Evolutionary conservation across 768 basidiomycete species (phyloP).

Genomic region (Phylloporus sp.): DNA sequence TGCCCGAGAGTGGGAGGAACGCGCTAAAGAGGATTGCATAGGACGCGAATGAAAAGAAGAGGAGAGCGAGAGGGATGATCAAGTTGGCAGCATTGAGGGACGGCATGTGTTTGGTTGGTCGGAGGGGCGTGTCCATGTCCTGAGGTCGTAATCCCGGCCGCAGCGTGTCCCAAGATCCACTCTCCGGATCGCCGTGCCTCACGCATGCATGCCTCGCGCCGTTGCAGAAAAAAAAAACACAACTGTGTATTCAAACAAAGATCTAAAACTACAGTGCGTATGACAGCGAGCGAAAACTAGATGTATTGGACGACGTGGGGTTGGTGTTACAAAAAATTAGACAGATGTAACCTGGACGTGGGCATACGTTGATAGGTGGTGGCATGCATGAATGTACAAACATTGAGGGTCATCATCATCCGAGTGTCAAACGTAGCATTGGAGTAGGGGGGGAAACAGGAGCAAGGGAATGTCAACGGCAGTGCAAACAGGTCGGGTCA

Average conservation of each 20-base stretch:
- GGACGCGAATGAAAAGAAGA: constrained; percentile 53
- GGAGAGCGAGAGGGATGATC: constrained; percentile 40
- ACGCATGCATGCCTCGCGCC: no score
- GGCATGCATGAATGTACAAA: constrained; percentile 27
- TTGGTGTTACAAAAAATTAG: constrained; percentile 31
- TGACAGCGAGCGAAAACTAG: constrained; percentile 12
- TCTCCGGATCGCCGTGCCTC: constrained; percentile 6
- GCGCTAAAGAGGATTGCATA: constrained; percentile 65
- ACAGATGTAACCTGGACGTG: constrained; percentile 19
- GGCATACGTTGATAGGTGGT: constrained; percentile 22
- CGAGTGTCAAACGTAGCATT: constrained; percentile 15
- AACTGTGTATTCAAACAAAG: constrained; percentile 18
- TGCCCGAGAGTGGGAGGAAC: constrained; percentile 49
- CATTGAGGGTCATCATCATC: constrained; percentile 18
- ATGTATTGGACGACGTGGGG: constrained; percentile 14
- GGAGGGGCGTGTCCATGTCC: constrained; percentile 11
- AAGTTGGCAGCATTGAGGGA: constrained; percentile 40
- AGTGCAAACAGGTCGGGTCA: constrained; percentile 5
- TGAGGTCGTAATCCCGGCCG: constrained; percentile 28
- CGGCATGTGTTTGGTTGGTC: constrained; percentile 22
- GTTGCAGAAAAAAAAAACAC: no score
- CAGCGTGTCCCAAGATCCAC: no score
- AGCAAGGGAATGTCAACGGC: constrained; percentile 13
- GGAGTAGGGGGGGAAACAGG: no score
- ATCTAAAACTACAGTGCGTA: constrained; percentile 29